Base-by-base conservation (phyloP, 495 filamentous ascomycete species). In the Hypoxylon fragiforme region DNA sequence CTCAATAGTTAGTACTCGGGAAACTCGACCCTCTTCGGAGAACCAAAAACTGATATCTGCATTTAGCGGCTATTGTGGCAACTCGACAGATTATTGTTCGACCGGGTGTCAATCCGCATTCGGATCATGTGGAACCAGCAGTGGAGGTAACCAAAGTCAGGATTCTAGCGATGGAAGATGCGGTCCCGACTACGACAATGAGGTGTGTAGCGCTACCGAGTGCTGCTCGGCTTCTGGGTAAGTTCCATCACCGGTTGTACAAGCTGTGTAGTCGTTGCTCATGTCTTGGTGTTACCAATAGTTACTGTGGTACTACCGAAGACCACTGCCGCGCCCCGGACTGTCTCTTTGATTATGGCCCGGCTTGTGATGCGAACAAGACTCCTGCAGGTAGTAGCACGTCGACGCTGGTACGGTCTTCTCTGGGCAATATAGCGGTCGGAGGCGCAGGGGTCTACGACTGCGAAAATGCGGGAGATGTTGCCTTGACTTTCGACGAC, bases 401-500 rank as follows among this genome's bases (percentile, higher is more conserved):
- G 0, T 69, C 72, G 7, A 64, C 70, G 1, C 70, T 83, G 46
- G 60, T 63, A 35, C 76, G 84, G 7, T 73, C 77, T 21, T 60
- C 71, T 1, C 24, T 80, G 9, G 84, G 84, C 20, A 58, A 57
- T 16, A 71, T 81, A 11, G 66, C 70, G 3, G 85, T 85, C 54
- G 77, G 70, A 3, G 63, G 68, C 13, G 76, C 72, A n/a, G 62
- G 62, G 4, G 83, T 89, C 45, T 78, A 80, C 36, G 73, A 79
- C 39, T 90, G 86, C 55, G 69, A 68, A 15, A 70, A 74, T 11
- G 67, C 72, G 0, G 80, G 80, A 35, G 79, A 79, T 2, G 71
- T 91, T 48, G 87, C 85, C 31, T 64, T 88, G 44, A 89, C 86
- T 0, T 89, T 77, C 53, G 86, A 89, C 41, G 86, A 89, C 57